phyloP scores from a whole-genome alignment of 805 yeast genomes.

The Hanseniaspora guilliermondii region DNA sequence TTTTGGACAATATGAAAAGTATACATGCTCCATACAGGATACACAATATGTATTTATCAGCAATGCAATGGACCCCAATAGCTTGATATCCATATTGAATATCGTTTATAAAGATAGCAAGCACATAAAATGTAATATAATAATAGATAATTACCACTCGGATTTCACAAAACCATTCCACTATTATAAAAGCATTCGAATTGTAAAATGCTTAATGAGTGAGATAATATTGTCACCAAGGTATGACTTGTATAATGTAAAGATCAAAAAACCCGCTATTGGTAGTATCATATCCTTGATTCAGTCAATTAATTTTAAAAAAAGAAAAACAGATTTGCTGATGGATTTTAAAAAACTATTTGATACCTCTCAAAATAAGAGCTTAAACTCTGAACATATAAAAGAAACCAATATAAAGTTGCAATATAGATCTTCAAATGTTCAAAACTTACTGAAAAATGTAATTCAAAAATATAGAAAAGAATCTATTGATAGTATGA shows the following conservation, averaged over 20 bases:
- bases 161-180: constrained; percentile 4
- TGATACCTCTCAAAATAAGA: background rate
- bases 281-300: background rate
- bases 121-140: background rate
- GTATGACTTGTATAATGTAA: background rate
- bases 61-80: background rate
- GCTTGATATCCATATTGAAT: background rate
- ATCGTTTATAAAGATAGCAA: background rate
- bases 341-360: background rate
- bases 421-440: background rate
- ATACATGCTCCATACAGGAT: background rate
- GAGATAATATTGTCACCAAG: constrained; percentile 1
- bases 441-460: constrained; percentile 18
- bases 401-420: background rate
- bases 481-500: background rate
- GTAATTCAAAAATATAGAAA: constrained; percentile 27
- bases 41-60: background rate
- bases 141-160: background rate
- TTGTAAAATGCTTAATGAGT: constrained; percentile 4
- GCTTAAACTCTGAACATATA: background rate
- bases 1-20: background rate
- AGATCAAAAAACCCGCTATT: background rate
- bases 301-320: background rate
- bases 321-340: background rate
- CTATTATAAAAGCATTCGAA: background rate